phyloP scores from a whole-genome alignment of 495 filamentous ascomycete species.

The Aspergillus funiculosus region DNA sequence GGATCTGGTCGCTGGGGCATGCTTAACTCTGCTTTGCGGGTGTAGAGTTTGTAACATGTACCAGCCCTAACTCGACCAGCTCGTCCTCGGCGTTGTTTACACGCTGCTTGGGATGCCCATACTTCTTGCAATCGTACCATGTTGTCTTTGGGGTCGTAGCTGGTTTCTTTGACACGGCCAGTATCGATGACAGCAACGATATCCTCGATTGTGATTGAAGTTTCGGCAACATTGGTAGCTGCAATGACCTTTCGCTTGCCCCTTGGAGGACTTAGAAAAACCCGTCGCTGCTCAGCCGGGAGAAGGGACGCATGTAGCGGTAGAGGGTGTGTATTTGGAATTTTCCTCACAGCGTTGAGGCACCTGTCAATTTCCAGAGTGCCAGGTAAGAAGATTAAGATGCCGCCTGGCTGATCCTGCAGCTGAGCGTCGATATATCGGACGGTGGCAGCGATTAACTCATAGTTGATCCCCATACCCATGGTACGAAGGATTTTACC shows the following conservation, averaged over 20 bases:
- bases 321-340: conserved; percentile 71
- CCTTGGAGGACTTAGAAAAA: conserved; percentile 69
- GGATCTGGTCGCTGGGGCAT: conserved; percentile 91
- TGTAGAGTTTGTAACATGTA: conserved; percentile 93
- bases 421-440: conserved; percentile 73
- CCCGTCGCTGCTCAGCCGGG: conserved; percentile 76
- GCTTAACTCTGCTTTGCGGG: conserved; percentile 70
- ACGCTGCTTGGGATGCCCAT: conserved; percentile 91
- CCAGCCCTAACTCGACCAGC: conserved; percentile 89
- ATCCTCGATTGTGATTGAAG: conserved; percentile 96
- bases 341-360: conserved; percentile 58
- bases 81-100: conserved; percentile 92
- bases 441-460: conserved; percentile 74
- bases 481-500: conserved; percentile 65
- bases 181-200: conserved; percentile 95
- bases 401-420: conserved; percentile 65
- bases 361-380: conserved; percentile 80
- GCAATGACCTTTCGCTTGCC: conserved; percentile 88
- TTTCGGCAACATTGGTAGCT: conserved; percentile 95
- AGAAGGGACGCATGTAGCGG: conserved; percentile 90
- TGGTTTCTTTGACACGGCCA: conserved; percentile 92
- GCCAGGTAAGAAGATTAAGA: conserved; percentile 89
- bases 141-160: conserved; percentile 85
- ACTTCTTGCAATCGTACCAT: conserved; percentile 92
- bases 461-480: conserved; percentile 88